These are phyloP conservation scores for Penstemon eatonii DNA, from an alignment of 257 asterid species.

Conservation along the genomic window DNA sequence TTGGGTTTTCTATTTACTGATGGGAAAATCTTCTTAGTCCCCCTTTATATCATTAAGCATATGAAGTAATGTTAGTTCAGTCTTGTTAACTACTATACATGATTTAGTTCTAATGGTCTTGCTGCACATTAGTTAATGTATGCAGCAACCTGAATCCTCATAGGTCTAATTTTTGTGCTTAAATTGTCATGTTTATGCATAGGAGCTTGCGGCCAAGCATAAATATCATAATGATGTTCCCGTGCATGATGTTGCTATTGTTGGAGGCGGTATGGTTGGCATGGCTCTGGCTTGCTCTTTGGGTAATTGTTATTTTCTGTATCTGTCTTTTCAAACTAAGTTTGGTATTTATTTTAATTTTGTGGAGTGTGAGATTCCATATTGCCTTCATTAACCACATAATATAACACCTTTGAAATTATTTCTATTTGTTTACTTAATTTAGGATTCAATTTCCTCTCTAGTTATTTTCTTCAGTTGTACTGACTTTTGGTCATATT, in stretches of 20 bases:
- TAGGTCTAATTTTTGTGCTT: slow-evolving; percentile 7
- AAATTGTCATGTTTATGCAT: slow-evolving; percentile 14
- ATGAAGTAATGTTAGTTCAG: background rate
- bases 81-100: background rate
- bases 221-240: slow-evolving; percentile 36
- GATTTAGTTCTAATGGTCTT: slow-evolving; percentile 7
- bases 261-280: slow-evolving; percentile 99
- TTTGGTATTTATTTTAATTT: slow-evolving; percentile 7
- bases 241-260: slow-evolving; percentile 89
- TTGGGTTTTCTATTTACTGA: background rate
- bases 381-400: slow-evolving; percentile 14
- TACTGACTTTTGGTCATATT: slow-evolving; percentile 4
- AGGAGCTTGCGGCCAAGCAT: slow-evolving; percentile 46
- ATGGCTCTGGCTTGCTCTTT: slow-evolving; percentile 92
- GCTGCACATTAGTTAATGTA: slow-evolving; percentile 8
- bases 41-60: background rate
- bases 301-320: slow-evolving; percentile 46
- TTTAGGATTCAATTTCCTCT: slow-evolving; percentile 4
- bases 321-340: slow-evolving; percentile 21
- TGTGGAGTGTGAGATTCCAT: slow-evolving; percentile 14
- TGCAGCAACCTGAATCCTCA: slow-evolving; percentile 7
- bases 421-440: slow-evolving; percentile 3
- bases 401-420: background rate
- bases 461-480: background rate
- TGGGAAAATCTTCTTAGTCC: background rate